Base-by-base conservation (phyloP, 2,329 filamentous ascomycete genomes). In the Endoconidiophora laricicola region DNA sequence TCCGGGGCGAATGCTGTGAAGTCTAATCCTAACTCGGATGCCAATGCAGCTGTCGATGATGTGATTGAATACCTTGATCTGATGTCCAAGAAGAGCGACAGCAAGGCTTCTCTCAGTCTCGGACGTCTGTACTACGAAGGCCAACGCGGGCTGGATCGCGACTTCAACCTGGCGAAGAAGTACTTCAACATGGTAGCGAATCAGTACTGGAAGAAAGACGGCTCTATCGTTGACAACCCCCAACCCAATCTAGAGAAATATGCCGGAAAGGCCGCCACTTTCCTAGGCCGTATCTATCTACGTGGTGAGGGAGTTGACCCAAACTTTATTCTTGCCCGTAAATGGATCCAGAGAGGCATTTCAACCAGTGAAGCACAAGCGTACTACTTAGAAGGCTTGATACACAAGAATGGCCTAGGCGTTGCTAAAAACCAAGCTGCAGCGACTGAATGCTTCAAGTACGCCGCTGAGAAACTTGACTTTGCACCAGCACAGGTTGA, bases 61-160 rank as follows among this genome's bases (percentile, higher is more conserved):
- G 83, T 96, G 14, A 78, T 98, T 53, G 91, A 98, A 61, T 98
- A 94, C 58, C 70, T 94, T 56, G 86, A 94, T 58, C 72, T 94
- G 40, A 82, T 94, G 72, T 86, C 86, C 4, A 79, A 88, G 54
- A 94, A 94, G 61, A 87, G 88, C 9, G 86, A 94, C 59, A 76
- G 86, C 50, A 87, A 85, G 61, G 86, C 88, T 1, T 90, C 86
- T 0, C 87, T 88, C 59, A 88, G 84, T 54, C 69, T 95, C 0
- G 88, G 85, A 2, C 79, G 86, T 56, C 76, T 94, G 54, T 84
- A 93, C 61, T 94, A 94, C 59, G 88, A 95, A 52, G 88, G 88
- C 0, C 79, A 86, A 50, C 74, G 83, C 50, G 79, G 78, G 0
- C 69, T 94, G 40, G 79, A 83, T 48, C 74, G 79, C 18, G 83